These are phyloP conservation scores for Pogostemon cablin DNA, from an alignment of 257 asterid species.

Conservation along the genomic window DNA sequence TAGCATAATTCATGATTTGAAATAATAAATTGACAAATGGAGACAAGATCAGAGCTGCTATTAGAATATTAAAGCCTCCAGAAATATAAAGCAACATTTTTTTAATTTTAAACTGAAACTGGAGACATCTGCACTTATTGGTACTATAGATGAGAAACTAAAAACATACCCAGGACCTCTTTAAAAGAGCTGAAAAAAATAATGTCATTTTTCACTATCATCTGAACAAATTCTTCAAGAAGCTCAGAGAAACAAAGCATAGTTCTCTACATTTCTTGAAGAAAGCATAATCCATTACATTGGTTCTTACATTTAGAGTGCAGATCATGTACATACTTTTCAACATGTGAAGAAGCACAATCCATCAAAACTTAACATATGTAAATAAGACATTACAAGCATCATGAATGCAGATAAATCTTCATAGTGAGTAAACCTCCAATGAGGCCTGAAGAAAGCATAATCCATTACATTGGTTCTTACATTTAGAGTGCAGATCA, in stretches of 20 bases:
- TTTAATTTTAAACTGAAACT: constrained; percentile 18
- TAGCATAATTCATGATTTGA: constrained; percentile 9
- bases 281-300: neutral
- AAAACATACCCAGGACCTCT: neutral
- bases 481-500: no score
- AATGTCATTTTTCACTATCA: neutral
- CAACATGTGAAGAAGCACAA: no score
- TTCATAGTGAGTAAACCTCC: neutral
- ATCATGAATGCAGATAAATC: constrained; percentile 17
- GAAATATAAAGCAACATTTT: constrained; percentile 20
- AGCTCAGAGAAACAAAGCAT: constrained; percentile 21
- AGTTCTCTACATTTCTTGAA: neutral
- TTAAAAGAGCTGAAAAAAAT: constrained; percentile 1
- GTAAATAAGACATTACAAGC: neutral
- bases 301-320: no score
- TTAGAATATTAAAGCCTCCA: constrained; percentile 16
- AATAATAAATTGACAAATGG: constrained; percentile 13
- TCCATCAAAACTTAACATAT: neutral
- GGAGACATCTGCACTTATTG: neutral
- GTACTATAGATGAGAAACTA: constrained; percentile 21
- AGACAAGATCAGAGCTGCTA: constrained; percentile 23
- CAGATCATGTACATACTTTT: no score
- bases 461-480: neutral
- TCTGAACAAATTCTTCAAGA: constrained; percentile 3
- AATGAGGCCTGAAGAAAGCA: neutral